A percentile compares a stretch with the other conserved stretches of the same genome.
Evolutionary conservation across 139 green algal genomes (phyloP).

Genomic region (Chlamydomonas applanata): DNA sequence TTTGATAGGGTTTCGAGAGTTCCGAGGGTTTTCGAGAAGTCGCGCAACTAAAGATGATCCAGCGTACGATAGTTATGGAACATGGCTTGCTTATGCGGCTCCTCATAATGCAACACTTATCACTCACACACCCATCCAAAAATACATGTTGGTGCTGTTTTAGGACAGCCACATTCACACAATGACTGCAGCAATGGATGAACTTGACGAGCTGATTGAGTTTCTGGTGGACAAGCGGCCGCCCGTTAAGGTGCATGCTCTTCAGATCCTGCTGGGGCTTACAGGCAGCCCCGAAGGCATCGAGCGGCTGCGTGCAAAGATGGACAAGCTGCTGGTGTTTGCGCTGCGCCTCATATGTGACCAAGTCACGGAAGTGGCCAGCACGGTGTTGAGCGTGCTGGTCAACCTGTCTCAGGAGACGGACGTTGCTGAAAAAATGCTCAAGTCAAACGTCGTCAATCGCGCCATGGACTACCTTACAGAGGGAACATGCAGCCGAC

Average conservation of each 20-base stretch:
- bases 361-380: conserved; percentile 2
- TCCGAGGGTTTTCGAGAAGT: too few species aligned
- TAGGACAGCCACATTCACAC: too few species aligned
- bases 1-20: too few species aligned
- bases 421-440: conserved; percentile 26
- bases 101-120: too few species aligned
- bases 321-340: conserved; percentile 44
- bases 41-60: too few species aligned
- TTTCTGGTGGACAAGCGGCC: not conserved
- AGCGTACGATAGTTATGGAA: too few species aligned
- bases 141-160: too few species aligned
- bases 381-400: conserved; percentile 34
- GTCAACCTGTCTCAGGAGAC: conserved; percentile 71
- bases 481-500: conserved; percentile 35
- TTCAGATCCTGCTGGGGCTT: conserved; percentile 60
- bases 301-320: conserved; percentile 22
- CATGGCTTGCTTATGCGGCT: too few species aligned
- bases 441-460: conserved; percentile 33
- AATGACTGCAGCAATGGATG: not conserved
- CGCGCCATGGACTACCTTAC: conserved; percentile 58
- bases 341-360: conserved; percentile 46
- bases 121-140: too few species aligned
- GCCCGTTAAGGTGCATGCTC: conserved; percentile 37
- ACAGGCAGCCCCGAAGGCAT: conserved; percentile 56
- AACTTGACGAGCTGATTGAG: conserved; percentile 7